Evolutionary conservation across 108 stramenopile genomes (phyloP).

Genomic region (Cylindrotheca closterium): DNA sequence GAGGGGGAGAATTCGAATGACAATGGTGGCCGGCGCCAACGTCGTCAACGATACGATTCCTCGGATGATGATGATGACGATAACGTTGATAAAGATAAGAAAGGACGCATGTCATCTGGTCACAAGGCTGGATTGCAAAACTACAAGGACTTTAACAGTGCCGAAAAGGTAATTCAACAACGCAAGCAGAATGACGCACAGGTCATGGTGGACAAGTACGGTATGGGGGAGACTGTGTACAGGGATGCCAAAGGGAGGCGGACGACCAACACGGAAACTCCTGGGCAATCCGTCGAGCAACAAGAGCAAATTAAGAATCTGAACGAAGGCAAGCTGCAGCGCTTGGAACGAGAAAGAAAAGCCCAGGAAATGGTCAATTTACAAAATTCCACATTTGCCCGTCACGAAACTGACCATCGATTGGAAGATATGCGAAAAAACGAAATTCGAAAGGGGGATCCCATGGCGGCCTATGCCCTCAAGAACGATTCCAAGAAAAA

Average conservation of each 20-base stretch:
- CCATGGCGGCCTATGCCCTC: conserved; percentile 86
- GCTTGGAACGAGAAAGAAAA: conserved; percentile 18
- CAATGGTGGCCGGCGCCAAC: background rate
- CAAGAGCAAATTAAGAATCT: conserved; percentile 16
- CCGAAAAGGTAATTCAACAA: conserved; percentile 56
- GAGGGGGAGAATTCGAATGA: background rate
- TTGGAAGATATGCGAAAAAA: conserved; percentile 65
- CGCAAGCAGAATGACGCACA: conserved; percentile 31
- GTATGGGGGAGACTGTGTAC: conserved; percentile 82
- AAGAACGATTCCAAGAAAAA: conserved; percentile 32
- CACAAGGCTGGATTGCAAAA: conserved; percentile 83
- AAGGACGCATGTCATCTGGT: conserved; percentile 67
- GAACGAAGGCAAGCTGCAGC: conserved; percentile 71
- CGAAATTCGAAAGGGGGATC: conserved; percentile 88
- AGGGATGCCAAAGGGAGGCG: conserved; percentile 57
- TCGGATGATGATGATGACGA: conserved; percentile 15
- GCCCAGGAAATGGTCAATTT: conserved; percentile 51
- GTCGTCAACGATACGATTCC: conserved; percentile 24
- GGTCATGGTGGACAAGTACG: conserved; percentile 48
- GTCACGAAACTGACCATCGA: conserved; percentile 64
- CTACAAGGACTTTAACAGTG: conserved; percentile 58
- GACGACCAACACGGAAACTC: conserved; percentile 2
- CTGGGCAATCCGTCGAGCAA: conserved; percentile 3
- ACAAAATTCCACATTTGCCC: conserved; percentile 73
- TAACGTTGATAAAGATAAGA: background rate